Evolutionary conservation across 208 protist species (phyloP).

Genomic region (Wallacemonas collosoma): DNA sequence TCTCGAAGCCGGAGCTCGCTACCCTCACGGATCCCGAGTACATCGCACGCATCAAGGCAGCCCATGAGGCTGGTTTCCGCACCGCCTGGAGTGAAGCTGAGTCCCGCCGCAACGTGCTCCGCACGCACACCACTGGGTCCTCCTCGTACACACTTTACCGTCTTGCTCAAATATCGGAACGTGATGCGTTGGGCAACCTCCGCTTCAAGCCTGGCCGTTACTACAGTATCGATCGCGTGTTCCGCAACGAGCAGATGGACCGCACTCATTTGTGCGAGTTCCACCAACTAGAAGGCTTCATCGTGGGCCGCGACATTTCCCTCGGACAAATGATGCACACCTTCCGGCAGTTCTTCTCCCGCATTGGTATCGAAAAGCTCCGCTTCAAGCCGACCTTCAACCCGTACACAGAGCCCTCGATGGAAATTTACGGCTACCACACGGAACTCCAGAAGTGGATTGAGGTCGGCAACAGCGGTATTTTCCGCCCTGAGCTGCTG

Average conservation of each 20-base stretch:
- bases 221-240: constrained; percentile 99
- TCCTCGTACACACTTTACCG: constrained; percentile 97
- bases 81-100: constrained; percentile 96
- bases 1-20: constrained; percentile 86
- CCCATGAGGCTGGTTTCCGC: constrained; percentile 94
- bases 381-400: constrained; percentile 99
- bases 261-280: constrained; percentile 99
- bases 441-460: constrained; percentile 96
- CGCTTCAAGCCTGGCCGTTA: constrained; percentile 96
- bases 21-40: constrained; percentile 78
- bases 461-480: constrained; percentile 99
- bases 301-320: constrained; percentile 97
- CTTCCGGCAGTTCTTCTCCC: constrained; percentile 98
- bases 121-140: constrained; percentile 99
- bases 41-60: constrained; percentile 91
- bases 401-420: constrained; percentile 99
- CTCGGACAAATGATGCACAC: constrained; percentile 99
- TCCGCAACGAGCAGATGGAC: constrained; percentile 99
- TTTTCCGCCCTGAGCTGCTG: constrained; percentile 99
- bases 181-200: constrained; percentile 53
- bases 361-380: constrained; percentile 95
- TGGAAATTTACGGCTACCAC: constrained; percentile 99
- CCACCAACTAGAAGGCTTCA: constrained; percentile 99
- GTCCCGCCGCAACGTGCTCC: constrained; percentile 97
- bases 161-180: constrained; percentile 78